Evolutionary conservation across 768 basidiomycete species (phyloP).

Genomic region (Russula virescens): DNA sequence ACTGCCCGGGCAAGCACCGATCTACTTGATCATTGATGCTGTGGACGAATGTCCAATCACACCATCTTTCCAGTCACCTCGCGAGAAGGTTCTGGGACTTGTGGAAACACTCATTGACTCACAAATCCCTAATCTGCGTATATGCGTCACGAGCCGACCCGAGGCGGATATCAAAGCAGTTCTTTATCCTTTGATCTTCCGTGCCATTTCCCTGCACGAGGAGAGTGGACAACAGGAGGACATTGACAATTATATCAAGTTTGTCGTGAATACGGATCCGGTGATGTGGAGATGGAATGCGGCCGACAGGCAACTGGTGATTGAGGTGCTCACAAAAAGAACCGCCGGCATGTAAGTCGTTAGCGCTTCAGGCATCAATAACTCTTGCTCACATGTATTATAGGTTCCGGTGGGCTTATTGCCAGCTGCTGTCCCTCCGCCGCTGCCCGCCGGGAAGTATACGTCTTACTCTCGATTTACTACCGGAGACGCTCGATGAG

Average conservation of each 20-base stretch:
- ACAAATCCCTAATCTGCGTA: not conserved
- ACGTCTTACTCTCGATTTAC: not conserved
- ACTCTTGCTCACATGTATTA: not conserved
- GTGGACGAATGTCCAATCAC: conserved; percentile 2
- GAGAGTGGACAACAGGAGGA: not conserved
- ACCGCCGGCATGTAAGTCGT: not conserved
- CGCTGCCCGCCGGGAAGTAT: not conserved
- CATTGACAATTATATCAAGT: not conserved
- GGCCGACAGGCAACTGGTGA: not conserved
- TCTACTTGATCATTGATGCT: not conserved
- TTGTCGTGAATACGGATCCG: not conserved
- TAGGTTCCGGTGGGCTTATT: conserved; percentile 1
- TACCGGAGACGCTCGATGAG: not conserved
- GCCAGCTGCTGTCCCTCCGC: not conserved
- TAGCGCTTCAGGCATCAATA: not conserved
- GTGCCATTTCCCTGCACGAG: not conserved
- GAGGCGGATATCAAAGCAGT: not conserved
- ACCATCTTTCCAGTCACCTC: not conserved
- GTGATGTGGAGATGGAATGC: not conserved
- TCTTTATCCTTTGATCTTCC: not conserved
- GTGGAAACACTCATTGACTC: not conserved
- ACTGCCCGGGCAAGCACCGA: not conserved
- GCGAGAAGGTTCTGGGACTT: not conserved
- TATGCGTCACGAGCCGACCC: not conserved
- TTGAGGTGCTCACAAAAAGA: not conserved